Percentiles rank a stretch among this genome's conserved stretches.
phyloP scores from a whole-genome alignment of 2,329 filamentous ascomycete species.

The Calonectria pseudoreteaudii region DNA sequence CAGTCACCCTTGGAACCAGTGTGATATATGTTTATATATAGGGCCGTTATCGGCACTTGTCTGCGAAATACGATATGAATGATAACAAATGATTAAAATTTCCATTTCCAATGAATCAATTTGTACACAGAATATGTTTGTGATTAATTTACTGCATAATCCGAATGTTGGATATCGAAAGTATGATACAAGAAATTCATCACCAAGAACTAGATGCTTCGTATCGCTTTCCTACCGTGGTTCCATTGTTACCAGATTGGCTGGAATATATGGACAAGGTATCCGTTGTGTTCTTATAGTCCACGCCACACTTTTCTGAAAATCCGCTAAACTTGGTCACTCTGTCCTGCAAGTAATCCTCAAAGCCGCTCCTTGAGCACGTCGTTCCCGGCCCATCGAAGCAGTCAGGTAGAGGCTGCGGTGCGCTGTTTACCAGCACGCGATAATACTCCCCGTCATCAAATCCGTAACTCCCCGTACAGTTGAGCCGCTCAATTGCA shows the following conservation, averaged over 20 bases:
- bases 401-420: conserved; percentile 32
- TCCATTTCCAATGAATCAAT: not conserved
- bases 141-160: not conserved
- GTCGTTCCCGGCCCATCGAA: conserved; percentile 36
- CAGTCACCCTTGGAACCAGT: not conserved
- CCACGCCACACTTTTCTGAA: conserved; percentile 37
- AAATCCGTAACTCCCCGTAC: conserved; percentile 65
- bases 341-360: conserved; percentile 33
- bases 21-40: too few relatives aligned
- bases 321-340: conserved; percentile 35
- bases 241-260: not conserved
- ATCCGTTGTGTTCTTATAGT: conserved; percentile 39
- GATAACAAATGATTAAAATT: not conserved
- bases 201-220: not conserved
- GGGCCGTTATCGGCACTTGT: not conserved
- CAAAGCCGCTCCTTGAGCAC: conserved; percentile 32
- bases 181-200: not conserved
- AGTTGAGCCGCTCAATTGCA: conserved; percentile 74
- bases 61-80: not conserved
- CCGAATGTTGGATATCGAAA: not conserved
- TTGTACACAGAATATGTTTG: not conserved
- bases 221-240: not conserved
- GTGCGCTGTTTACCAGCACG: conserved; percentile 39
- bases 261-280: conserved; percentile 35
- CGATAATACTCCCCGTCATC: conserved; percentile 41